Evolutionary conservation across 805 yeast species (phyloP).

Genomic region (Torulaspora maleeae): DNA sequence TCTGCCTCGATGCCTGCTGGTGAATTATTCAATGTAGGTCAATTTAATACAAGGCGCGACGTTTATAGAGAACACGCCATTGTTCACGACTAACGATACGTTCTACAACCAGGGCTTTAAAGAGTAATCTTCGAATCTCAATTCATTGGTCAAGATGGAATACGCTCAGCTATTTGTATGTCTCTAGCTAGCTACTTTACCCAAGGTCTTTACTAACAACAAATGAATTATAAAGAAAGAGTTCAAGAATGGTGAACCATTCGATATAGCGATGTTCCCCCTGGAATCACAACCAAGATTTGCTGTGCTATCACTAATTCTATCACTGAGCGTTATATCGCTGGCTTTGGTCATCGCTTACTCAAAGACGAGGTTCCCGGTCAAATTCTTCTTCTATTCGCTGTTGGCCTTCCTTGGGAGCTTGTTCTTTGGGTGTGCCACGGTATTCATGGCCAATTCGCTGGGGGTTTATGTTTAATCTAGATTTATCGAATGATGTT

Average conservation of each 20-base stretch:
- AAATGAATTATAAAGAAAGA: slow-evolving; percentile 16
- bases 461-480: slow-evolving; percentile 44
- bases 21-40: neutral
- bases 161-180: slow-evolving; percentile 28
- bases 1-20: neutral
- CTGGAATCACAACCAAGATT: slow-evolving; percentile 25
- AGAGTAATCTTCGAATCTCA: neutral
- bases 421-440: slow-evolving; percentile 39
- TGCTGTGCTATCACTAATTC: slow-evolving; percentile 21
- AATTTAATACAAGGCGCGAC: neutral
- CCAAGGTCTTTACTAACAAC: slow-evolving; percentile 7
- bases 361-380: slow-evolving; percentile 15
- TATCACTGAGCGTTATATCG: slow-evolving; percentile 20
- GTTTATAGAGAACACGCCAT: neutral
- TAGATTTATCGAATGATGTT: neutral
- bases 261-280: slow-evolving; percentile 14
- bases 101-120: neutral
- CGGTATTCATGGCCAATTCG: slow-evolving; percentile 40
- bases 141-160: slow-evolving; percentile 10
- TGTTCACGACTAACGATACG: neutral
- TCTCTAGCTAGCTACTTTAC: neutral
- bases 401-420: slow-evolving; percentile 34
- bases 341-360: slow-evolving; percentile 17
- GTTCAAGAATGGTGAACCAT: slow-evolving; percentile 16
- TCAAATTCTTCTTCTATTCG: slow-evolving; percentile 20